Evolutionary conservation across 1,284 basidiomycete species (phyloP).

Genomic region (Cutaneotrichosporon sp.): DNA sequence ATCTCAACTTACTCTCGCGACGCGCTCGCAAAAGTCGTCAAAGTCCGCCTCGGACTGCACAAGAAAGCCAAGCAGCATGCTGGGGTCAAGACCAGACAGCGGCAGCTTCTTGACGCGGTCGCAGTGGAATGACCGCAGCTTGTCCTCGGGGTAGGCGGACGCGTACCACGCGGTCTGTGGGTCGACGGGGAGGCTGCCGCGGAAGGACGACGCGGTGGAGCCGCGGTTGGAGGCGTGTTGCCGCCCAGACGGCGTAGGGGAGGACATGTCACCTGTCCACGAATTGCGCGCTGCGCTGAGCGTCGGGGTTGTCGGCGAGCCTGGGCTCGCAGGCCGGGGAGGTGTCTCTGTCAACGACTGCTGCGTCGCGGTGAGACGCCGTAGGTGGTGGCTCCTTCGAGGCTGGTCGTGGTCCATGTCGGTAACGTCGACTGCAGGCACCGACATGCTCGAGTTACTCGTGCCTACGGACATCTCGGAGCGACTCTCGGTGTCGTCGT

Average conservation of each 20-base stretch:
- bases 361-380: conserved; percentile 1
- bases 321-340: background rate
- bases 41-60: conserved; percentile 76
- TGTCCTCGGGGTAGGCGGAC: conserved; percentile 58
- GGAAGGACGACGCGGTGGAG: conserved; percentile 2
- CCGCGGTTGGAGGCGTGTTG: background rate
- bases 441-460: background rate
- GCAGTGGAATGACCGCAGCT: conserved; percentile 86
- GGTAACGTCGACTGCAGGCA: conserved; percentile 30
- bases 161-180: conserved; percentile 57
- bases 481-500: conserved; percentile 15
- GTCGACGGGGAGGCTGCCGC: conserved; percentile 18
- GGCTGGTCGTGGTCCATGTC: conserved; percentile 27
- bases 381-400: background rate
- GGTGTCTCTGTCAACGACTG: conserved; percentile 1
- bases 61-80: conserved; percentile 92
- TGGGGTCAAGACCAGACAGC: conserved; percentile 83
- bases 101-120: conserved; percentile 91
- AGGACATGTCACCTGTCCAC: background rate
- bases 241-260: background rate
- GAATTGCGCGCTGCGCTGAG: background rate
- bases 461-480: background rate
- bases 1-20: conserved; percentile 56
- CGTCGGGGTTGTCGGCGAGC: conserved; percentile 6
- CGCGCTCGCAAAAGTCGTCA: conserved; percentile 69